Evolutionary conservation across 345 rosid genomes (phyloP), one percentile per base, ranked within the genome.

Genomic region (Salix koriyanagi): DNA sequence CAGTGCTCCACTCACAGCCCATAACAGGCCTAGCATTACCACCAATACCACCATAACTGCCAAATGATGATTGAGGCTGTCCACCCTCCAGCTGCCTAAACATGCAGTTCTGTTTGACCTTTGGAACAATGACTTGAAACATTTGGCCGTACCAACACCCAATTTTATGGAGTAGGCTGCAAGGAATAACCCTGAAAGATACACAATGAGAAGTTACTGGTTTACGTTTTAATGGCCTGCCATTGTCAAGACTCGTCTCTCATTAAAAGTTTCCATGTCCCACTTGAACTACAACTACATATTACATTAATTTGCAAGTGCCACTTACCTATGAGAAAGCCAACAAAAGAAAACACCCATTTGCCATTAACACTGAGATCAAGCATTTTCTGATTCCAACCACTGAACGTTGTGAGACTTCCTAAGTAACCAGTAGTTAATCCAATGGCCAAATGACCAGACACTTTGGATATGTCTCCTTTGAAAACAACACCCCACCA

Each of bases 371-470:
- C 84, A 71, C 87, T 86, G 70, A 96, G 94, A 79, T 93, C 97
- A 37, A 96, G 93, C 97, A 96, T 96, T 82, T 93, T 89, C 81
- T 96, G 99, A 77, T 92, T 91, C 99, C 99, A 96, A 30, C 96
- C 94, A 52, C 99, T 96, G 83, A 96, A 96, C 54, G 99, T 96
- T n/a, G 98, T 92, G 70, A 96, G 86, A 83, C 98, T 91, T 72
- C 98, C 99, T 80, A 91, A 78, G 80, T 91, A 96, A 70, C 99
- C 98, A 18, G 99, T 96, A 7, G 92, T 82, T 80, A 93, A 62
- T 46, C 97, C 99, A 41, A 93, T 87, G 18, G 90, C 96, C 68
- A 93, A 88, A 85, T 86, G 80, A 67, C 88, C 87, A 18, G 98
- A 96, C 42, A 91, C 81, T 14, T 69, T 77, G 7, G 87, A 83